Base-by-base conservation (phyloP, 2,329 filamentous ascomycete genomes). In the Aspergillus ibericus region DNA sequence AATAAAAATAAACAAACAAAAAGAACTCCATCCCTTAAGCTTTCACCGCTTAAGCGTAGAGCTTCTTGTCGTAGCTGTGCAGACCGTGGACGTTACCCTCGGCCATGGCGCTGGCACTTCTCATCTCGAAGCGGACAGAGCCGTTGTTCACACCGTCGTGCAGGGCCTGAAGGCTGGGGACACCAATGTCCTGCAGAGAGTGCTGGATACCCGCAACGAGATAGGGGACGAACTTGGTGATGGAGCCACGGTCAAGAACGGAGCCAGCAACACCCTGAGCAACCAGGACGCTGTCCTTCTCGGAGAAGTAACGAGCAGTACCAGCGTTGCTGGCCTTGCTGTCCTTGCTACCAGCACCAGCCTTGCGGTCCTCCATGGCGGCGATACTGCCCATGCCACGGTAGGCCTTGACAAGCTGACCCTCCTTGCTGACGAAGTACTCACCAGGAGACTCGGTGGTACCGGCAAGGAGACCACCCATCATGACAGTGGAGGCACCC, bases 1-100 rank as follows among this genome's bases (percentile, higher is more conserved):
- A 51, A 59, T n/a, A n/a, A 50, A 29, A 56, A 49, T 62, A 63
- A 61, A 61, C 40, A 50, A 56, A 53, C 32, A 36, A 44, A 22
- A 36, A 47, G 22, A 27, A 51, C 32, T 34, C 13, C 8, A 20
- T 47, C 38, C 15, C 38, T 62, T 53, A 63, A 55, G 63, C 59
- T 63, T 40, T 58, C 18, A 57, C 60, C 51, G 46, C 63, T 74
- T 87, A 97, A 70, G 92, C 92, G 80, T 96, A 99, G 67, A 99
- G 89, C 86, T 98, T 99, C 90, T 99, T 99, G 84, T 98, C 95
- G 76, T 96, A 98, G 75, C 91, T 93, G 82, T 98, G 92, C 84
- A 99, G 92, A 59, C 87, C 86, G 81, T 98, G 96, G 62, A 99
- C 93, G 74, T 93, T 95, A 65, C 95, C 95, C 83, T 99, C 95